Evolutionary conservation across 169 alveolate genomes (phyloP).

Genomic region (Nephromyces sp.): DNA sequence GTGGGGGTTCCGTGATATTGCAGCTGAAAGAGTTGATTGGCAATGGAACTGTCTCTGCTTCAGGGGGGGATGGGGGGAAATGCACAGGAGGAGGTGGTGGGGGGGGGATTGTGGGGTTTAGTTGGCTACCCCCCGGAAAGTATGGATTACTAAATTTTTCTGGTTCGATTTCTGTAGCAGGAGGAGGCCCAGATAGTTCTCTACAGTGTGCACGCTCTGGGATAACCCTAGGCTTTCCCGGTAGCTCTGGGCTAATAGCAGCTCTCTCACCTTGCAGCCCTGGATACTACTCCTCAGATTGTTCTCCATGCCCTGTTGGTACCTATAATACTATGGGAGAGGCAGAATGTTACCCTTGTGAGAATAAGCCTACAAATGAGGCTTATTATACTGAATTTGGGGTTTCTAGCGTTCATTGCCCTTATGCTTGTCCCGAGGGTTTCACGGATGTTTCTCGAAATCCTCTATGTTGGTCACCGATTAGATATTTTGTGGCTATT

Average conservation of each 20-base stretch:
- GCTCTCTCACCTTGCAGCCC: not conserved
- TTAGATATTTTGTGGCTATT: conserved; percentile 6
- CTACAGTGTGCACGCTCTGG: not conserved
- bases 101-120: not conserved
- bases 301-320: not conserved
- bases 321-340: not conserved
- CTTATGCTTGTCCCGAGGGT: conserved; percentile 29
- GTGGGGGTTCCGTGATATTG: not conserved
- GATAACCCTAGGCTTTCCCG: not conserved
- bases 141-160: not conserved
- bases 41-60: not conserved
- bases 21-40: not conserved
- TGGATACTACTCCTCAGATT: not conserved
- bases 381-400: not conserved
- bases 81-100: not conserved
- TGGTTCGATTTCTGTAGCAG: not conserved
- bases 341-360: not conserved
- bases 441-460: conserved; percentile 15
- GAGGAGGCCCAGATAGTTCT: not conserved
- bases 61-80: not conserved
- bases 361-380: not conserved
- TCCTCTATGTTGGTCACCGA: conserved; percentile 24
- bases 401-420: conserved; percentile 10
- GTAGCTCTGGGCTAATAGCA: not conserved
- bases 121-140: not conserved